These are phyloP conservation scores for Daldinia concentrica DNA, from an alignment of 495 filamentous ascomycete species.

Conservation along the genomic window DNA sequence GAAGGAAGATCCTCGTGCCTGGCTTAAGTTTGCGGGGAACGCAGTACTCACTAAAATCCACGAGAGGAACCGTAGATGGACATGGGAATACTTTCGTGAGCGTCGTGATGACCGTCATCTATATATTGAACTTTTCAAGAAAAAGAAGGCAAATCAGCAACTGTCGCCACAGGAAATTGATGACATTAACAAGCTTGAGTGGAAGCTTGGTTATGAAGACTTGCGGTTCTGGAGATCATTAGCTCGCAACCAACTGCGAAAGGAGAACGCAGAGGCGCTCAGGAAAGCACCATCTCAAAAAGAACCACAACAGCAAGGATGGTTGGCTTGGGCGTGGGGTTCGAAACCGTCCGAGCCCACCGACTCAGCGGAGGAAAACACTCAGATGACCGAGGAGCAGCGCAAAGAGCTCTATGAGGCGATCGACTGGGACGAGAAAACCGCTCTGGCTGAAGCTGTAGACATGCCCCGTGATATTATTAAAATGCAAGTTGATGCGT, in stretches of 20 bases:
- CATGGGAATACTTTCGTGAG: constrained; percentile 93
- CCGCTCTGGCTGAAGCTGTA: constrained; percentile 82
- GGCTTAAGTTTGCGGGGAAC: constrained; percentile 88
- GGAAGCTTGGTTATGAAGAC: constrained; percentile 93
- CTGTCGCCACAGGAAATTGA: constrained; percentile 73
- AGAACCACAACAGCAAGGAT: constrained; percentile 73
- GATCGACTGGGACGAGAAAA: constrained; percentile 98
- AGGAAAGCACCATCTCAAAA: constrained; percentile 56
- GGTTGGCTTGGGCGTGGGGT: constrained; percentile 90
- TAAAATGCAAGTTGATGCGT: constrained; percentile 90
- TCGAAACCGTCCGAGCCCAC: constrained; percentile 66
- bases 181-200: constrained; percentile 79
- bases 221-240: constrained; percentile 95
- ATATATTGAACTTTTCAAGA: constrained; percentile 96
- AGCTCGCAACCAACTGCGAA: constrained; percentile 91
- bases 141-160: constrained; percentile 80
- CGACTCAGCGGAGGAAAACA: constrained; percentile 72
- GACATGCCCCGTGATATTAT: constrained; percentile 89
- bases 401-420: constrained; percentile 95
- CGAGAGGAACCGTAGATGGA: constrained; percentile 87
- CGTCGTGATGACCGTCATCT: constrained; percentile 86
- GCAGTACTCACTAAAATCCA: constrained; percentile 93
- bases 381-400: constrained; percentile 91
- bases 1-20: constrained; percentile 90
- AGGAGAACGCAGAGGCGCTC: constrained; percentile 85